These are phyloP conservation scores for Globisporangium cylindrosporum DNA, from an alignment of 352 stramenopile genomes.

Conservation along the genomic window DNA sequence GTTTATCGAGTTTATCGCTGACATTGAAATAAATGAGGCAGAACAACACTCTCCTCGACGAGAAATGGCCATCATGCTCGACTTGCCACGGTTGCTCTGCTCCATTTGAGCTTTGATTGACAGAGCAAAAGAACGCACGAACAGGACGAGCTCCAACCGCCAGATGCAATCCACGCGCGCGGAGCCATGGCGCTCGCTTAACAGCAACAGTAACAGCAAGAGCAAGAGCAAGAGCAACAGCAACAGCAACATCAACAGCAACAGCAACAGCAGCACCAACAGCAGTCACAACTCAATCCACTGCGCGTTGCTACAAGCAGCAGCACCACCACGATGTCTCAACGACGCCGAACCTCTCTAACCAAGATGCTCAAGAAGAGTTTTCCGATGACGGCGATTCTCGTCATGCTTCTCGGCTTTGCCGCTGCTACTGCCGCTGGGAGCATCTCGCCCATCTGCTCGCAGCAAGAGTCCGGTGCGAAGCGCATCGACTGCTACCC, in stretches of 20 bases:
- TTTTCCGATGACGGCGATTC: background rate
- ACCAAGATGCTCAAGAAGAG: background rate
- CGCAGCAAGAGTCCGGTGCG: background rate
- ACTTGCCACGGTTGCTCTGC: background rate
- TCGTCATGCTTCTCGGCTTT: slow-evolving; percentile 21
- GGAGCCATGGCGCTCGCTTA: background rate
- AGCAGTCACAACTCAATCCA: slow-evolving; percentile 1
- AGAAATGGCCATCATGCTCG: background rate
- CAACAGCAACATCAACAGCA: background rate
- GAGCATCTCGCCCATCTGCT: background rate
- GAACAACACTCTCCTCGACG: background rate
- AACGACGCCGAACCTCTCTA: background rate
- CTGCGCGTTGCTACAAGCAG: background rate
- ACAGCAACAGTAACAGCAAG: background rate
- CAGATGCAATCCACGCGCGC: background rate
- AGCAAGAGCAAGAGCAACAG: background rate
- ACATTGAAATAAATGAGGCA: background rate
- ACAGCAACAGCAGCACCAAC: background rate
- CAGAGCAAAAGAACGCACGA: background rate
- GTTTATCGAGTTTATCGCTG: too few relatives aligned
- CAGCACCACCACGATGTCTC: background rate
- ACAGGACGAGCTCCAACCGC: background rate
- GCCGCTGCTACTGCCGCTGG: slow-evolving; percentile 12
- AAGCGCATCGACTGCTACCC: slow-evolving; percentile 77
- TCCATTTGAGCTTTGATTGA: background rate